Base-by-base conservation (phyloP, 192 early-diverging fungal species). In the Umbelopsis sp. region DNA sequence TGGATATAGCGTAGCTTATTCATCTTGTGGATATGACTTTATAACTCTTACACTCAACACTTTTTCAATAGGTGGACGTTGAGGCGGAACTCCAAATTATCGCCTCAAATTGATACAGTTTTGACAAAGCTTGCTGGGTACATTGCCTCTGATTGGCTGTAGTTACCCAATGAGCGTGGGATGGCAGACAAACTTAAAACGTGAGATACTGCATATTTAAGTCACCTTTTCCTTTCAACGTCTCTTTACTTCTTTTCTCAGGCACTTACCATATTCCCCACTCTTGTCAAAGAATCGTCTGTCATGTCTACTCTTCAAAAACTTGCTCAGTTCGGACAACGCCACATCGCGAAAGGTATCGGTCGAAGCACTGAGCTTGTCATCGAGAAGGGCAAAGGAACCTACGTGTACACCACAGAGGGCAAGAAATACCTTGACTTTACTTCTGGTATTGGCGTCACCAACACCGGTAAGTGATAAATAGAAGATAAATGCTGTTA, bases 401-500 rank as follows among this genome's bases (percentile, higher is more conserved):
- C 65, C n/a, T 83, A 72, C 32, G 52, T 83, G 12, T 80, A 51
- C 25, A 53, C 70, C 8, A 59, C 72, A n/a, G 79, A 80, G 34
- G 81, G 81, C 14, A 79, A 77, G 41, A 77, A 83, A 44, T 79
- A 77, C 36, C 69, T 83, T 45, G 81, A 83, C 47, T 74, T 79
- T 41, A 71, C 81, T 7, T 74, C 81, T n/a, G 81, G 81, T 11
- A 83, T 83, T 53, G 81, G 81, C 45, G 81, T 83, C 34, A 81
- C 79, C 34, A 77, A 70, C 53, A 81, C 80, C 17, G 81, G 81
- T 82, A 69, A 49, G 52, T 51, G 14, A 25, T 45, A 9, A 36
- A 45, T 45, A 65, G 38, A 38, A 34, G 47, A 34, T 11, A 7
- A 14, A 32, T 2, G 4, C 1, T 16, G 17, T 0, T 9, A 16